These are phyloP conservation scores for Inonotus hispidus DNA, from an alignment of 1,284 basidiomycete genomes.

Conservation along the genomic window DNA sequence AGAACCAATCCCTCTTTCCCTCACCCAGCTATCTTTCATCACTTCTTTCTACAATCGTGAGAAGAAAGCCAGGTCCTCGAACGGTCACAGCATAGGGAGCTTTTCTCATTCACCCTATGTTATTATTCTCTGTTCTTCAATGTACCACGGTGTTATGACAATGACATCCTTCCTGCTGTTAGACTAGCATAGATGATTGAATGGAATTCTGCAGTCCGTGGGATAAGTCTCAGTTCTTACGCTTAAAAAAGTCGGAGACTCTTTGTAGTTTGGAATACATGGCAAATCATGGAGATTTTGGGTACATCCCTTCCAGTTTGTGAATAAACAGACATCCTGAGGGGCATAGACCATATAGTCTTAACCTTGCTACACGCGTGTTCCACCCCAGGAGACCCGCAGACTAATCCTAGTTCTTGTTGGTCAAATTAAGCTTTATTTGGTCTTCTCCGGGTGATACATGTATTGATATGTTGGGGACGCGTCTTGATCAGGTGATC, in stretches of 20 bases:
- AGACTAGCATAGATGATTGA: conserved; percentile 95
- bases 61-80: conserved; percentile 56
- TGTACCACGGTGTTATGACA: not conserved
- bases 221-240: no score
- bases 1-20: conserved; percentile 81
- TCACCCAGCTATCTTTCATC: conserved; percentile 75
- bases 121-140: conserved; percentile 23
- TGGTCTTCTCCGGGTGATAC: no score
- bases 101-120: conserved; percentile 79
- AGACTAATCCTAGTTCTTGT: no score
- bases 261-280: no score
- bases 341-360: no score
- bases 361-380: no score
- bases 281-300: conserved; percentile 29
- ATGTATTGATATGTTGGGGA: conserved; percentile 69
- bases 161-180: not conserved
- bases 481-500: conserved; percentile 24
- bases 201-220: conserved; percentile 62
- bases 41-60: conserved; percentile 61
- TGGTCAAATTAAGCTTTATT: no score
- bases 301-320: conserved; percentile 36
- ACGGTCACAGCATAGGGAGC: conserved; percentile 36
- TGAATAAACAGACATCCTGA: no score
- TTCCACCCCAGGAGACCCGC: no score
- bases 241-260: no score